Evolutionary conservation across 352 stramenopile genomes (phyloP), one percentile per base, ranked within the genome.

Genomic region (Elongisporangium senticosum): DNA sequence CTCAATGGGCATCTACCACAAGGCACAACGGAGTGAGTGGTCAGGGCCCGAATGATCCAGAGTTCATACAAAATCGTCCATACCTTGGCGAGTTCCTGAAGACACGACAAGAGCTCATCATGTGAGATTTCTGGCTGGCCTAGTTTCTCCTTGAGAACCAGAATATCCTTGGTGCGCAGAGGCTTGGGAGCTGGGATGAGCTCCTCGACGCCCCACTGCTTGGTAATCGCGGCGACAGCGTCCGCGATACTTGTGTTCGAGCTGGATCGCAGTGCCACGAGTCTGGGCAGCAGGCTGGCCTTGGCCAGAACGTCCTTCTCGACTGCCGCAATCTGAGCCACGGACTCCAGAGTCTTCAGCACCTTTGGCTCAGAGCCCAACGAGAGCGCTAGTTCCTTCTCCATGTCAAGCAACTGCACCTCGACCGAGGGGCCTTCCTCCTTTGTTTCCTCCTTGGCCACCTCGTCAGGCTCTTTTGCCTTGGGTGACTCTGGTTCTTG

Each of bases 21-120:
- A n/a, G n/a, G n/a, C n/a, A n/a, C n/a, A n/a, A n/a, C n/a, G n/a
- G n/a, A n/a, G n/a, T n/a, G 6, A 24, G 1, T 23, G n/a, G 20
- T 19, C n/a, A 51, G 13, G 37, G 17, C 49, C 10, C 8, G 6
- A 22, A 3, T 53, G 0, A 57, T 13, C 1, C 13, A 59, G 21
- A 19, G 19, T 22, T 28, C 49, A 56, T 19, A 20, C 7, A 58
- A 17, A 43, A 19, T 15, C 19, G 7, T 21, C 21, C 33, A 15
- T 19, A 74, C 80, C 77, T 76, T 60, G 8, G 67, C 62, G 17
- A 94, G 69, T 55, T 81, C 59, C n/a, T 68, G 63, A 23, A 94
- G 70, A 53, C 66, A 78, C 24, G 60, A 53, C 47, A 89, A 58
- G n/a, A 94, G 61, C 54, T 90, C 80, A 11, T 94, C 84, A 50